phyloP scores from a whole-genome alignment of 306 rosid species.

The Citrullus mucosospermus region DNA sequence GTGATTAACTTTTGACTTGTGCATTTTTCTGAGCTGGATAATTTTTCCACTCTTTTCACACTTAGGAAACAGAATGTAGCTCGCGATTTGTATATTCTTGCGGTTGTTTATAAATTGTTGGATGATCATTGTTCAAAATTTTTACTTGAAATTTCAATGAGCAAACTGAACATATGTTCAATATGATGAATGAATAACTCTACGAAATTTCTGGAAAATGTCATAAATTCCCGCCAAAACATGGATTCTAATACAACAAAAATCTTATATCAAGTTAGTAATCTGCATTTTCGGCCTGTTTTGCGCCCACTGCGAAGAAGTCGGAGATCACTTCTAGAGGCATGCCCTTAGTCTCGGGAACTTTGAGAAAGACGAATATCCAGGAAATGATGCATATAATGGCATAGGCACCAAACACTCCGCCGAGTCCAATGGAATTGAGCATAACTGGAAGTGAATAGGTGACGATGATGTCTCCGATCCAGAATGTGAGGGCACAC shows the following conservation, averaged over 20 bases:
- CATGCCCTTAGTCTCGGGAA: conserved; percentile 35
- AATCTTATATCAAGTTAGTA: neutral
- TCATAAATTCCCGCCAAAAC: neutral
- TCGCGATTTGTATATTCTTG: conserved; percentile 3
- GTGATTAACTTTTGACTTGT: neutral
- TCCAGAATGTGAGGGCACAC: conserved; percentile 27
- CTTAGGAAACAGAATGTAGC: neutral
- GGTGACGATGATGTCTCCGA: conserved; percentile 29
- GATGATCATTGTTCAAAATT: neutral
- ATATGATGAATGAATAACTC: neutral
- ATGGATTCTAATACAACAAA: neutral
- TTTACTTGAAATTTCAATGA: neutral
- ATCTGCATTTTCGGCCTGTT: conserved; percentile 6
- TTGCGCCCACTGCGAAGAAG: conserved; percentile 30
- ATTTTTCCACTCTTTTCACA: neutral
- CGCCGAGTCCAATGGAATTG: conserved; percentile 24
- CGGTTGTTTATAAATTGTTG: conserved; percentile 4
- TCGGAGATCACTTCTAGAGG: conserved; percentile 32
- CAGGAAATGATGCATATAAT: conserved; percentile 22
- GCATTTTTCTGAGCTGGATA: neutral
- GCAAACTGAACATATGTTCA: neutral
- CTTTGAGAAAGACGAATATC: conserved; percentile 26
- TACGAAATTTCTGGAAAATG: neutral
- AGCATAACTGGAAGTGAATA: conserved; percentile 28
- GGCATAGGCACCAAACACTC: conserved; percentile 27